Evolutionary conservation across 179 eudicot genomes (phyloP), one percentile per base, ranked within the genome.

Genomic region (Kewa caespitosa): DNA sequence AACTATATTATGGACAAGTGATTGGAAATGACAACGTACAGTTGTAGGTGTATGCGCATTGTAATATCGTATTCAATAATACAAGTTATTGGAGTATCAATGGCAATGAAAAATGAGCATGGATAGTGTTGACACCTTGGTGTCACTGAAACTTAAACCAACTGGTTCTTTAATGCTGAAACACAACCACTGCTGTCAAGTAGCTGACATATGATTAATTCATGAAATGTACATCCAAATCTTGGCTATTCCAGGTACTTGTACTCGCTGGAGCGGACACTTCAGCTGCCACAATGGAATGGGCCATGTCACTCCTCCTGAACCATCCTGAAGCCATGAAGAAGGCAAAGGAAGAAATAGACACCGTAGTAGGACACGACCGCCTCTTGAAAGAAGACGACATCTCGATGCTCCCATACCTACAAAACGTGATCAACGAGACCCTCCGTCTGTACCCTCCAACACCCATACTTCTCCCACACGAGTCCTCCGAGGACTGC

Each of bases 211-310:
- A n/a, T n/a, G n/a, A n/a, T n/a, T n/a, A n/a, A n/a, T n/a, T n/a
- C n/a, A n/a, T n/a, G n/a, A n/a, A n/a, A 9, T 25, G 20, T 73
- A 8, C 17, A 30, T 30, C 37, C 36, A 3, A 30, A 11, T 1
- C 31, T 32, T 50, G 25, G 57, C 27, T 27, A 52, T 48, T 37
- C 14, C 33, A 88, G 93, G 85, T 79, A 22, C 52, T 89, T 25
- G 8, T 88, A 38, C 11, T 67, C 9, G 89, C 91, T 1, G 94
- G 94, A 27, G 81, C 90, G 0, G 87, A 85, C 69, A 90, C 91
- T 10, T 81, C 94, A 55, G 81, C 77, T 8, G 85, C 72, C 1
- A 84, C 86, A 27, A 80, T 88, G 73, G 89, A 90, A 42, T 86
- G 94, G 91, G 88, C 84, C 15, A 63, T 90, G 54, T 66, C 89